A percentile compares a stretch with the other conserved stretches of the same genome.
Conservation (phyloP, 2,329 filamentous ascomycete genomes). For the Aschersonia sp. region DNA sequence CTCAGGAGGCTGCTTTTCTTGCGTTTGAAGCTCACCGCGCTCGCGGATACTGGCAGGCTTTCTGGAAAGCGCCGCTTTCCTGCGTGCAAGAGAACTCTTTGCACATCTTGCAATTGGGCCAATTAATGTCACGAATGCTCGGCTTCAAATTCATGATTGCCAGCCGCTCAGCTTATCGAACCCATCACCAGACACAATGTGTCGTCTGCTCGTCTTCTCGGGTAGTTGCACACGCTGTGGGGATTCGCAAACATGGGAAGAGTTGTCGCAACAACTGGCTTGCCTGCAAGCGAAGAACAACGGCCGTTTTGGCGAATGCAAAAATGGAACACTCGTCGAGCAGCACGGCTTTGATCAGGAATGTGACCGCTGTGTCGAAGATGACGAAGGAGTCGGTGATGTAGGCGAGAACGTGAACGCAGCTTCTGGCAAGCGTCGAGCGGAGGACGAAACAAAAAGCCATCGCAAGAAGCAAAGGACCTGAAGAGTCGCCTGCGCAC, state of each 20-base stretch:
- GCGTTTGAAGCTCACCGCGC: too few relatives aligned
- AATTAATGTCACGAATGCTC: not conserved
- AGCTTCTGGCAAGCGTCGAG: slow-evolving; percentile 6
- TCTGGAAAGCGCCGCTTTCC: too few relatives aligned
- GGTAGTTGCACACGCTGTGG: slow-evolving; percentile 29
- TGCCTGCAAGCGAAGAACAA: slow-evolving; percentile 35
- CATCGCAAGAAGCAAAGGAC: slow-evolving; percentile 17
- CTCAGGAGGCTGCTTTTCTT: too few relatives aligned
- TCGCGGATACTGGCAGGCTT: too few relatives aligned
- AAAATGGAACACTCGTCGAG: slow-evolving; percentile 23
- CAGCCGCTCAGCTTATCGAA: not conserved
- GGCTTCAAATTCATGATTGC: not conserved
- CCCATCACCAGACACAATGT: slow-evolving; percentile 19
- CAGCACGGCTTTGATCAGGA: slow-evolving; percentile 33
- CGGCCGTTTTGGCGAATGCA: slow-evolving; percentile 28
- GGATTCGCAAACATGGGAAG: slow-evolving; percentile 24
- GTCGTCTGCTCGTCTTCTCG: slow-evolving; percentile 28
- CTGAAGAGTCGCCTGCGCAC: slow-evolving; percentile 6
- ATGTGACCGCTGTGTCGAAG: slow-evolving; percentile 26
- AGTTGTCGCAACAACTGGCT: slow-evolving; percentile 29
- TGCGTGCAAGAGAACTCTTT: too few relatives aligned
- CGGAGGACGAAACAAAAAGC: slow-evolving; percentile 7
- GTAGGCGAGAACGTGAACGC: slow-evolving; percentile 16
- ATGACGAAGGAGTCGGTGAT: slow-evolving; percentile 27
- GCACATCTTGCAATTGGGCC: not conserved